phyloP scores from a whole-genome alignment of 768 basidiomycete species.

The Lactifluus subvellereus region DNA sequence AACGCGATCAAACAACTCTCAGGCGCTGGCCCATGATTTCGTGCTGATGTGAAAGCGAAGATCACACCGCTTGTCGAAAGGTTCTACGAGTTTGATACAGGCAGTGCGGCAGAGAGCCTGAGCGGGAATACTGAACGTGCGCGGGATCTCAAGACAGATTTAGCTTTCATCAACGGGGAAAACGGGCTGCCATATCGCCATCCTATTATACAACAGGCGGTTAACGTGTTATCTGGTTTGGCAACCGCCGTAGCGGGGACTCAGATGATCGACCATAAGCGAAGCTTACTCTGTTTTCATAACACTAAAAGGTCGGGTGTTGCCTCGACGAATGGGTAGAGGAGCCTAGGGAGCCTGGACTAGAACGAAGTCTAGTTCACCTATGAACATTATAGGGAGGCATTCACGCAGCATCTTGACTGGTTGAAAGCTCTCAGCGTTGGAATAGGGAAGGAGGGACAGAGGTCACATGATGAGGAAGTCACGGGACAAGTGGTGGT shows the following conservation, averaged over 20 bases:
- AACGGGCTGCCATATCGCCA: not conserved
- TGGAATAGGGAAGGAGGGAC: too few species aligned
- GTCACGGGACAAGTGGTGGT: too few species aligned
- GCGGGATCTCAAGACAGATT: conserved; percentile 1
- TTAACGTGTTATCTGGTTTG: conserved; percentile 9
- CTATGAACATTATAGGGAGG: conserved; percentile 2
- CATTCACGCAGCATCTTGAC: not conserved
- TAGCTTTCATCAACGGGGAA: conserved; percentile 1
- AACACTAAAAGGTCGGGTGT: conserved; percentile 2
- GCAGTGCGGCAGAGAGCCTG: not conserved
- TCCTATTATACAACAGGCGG: conserved; percentile 2
- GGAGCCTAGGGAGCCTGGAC: not conserved
- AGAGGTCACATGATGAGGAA: too few species aligned
- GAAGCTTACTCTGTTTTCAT: not conserved
- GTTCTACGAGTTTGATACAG: not conserved
- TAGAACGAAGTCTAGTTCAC: not conserved
- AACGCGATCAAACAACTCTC: not conserved
- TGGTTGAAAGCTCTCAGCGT: conserved; percentile 3
- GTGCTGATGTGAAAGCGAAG: conserved; percentile 1
- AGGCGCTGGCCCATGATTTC: not conserved
- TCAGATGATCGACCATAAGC: too few species aligned
- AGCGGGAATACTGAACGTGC: not conserved
- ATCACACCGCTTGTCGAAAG: conserved; percentile 5
- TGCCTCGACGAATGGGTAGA: conserved; percentile 10
- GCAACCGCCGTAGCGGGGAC: not conserved